These are phyloP conservation scores for Adansonia grandidieri DNA, from an alignment of 441 rosid species.

Conservation along the genomic window DNA sequence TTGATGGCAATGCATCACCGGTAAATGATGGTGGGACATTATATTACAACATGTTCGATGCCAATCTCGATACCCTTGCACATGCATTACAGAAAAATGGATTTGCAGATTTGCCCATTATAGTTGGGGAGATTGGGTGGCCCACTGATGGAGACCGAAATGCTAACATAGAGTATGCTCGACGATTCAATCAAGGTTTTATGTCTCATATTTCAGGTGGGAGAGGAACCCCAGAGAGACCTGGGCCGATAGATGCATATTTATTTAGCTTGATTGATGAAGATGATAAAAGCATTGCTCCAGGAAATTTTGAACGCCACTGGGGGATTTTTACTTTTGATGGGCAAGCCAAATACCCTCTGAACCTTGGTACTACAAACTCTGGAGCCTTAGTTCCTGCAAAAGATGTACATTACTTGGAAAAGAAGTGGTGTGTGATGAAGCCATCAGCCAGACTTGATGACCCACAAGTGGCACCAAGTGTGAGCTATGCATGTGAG, in stretches of 20 bases:
- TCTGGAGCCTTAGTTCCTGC: conserved; percentile 62
- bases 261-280: conserved; percentile 90
- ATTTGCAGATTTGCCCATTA: conserved; percentile 74
- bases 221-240: conserved; percentile 84
- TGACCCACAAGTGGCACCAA: conserved; percentile 63
- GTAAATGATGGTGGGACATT: conserved; percentile 63
- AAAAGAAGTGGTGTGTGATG: conserved; percentile 83
- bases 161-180: conserved; percentile 71
- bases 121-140: conserved; percentile 93
- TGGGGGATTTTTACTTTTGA: conserved; percentile 89
- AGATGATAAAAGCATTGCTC: conserved; percentile 84
- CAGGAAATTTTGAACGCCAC: conserved; percentile 94
- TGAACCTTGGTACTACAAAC: conserved; percentile 84
- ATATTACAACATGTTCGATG: conserved; percentile 89
- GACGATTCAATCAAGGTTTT: conserved; percentile 90
- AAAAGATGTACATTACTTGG: conserved; percentile 52
- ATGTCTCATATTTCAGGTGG: conserved; percentile 80
- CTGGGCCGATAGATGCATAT: conserved; percentile 80
- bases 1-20: conserved; percentile 74
- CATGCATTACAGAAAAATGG: conserved; percentile 83
- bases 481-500: conserved; percentile 81
- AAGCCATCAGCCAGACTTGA: conserved; percentile 64
- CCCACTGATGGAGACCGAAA: conserved; percentile 92
- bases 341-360: conserved; percentile 70
- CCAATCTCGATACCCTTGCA: conserved; percentile 83